phyloP scores from a whole-genome alignment of 305 asterid genomes.

The Fraxinus angustifolia region DNA sequence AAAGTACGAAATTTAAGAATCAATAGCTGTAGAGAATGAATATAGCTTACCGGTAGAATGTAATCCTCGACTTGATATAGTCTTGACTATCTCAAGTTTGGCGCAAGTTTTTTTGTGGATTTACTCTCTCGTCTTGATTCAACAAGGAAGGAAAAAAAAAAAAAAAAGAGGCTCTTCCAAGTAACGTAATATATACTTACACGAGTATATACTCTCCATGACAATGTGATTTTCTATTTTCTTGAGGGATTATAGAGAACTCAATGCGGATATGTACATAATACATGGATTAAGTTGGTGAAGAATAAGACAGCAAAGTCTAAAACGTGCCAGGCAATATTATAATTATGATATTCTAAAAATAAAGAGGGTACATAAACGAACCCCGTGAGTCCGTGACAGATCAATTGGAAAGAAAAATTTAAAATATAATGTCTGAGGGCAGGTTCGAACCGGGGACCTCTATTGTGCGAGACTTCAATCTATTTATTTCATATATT shows the following conservation, averaged over 20 bases:
- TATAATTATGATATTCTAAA: background rate
- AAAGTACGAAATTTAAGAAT: background rate
- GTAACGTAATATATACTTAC: too few relatives aligned
- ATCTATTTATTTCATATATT: too few relatives aligned
- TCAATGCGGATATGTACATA: background rate
- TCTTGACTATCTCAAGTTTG: background rate
- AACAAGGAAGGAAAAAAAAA: background rate
- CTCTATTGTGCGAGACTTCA: constrained; percentile 99
- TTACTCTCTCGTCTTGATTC: background rate
- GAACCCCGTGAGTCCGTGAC: background rate
- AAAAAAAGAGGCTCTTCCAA: too few relatives aligned
- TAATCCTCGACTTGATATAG: too few relatives aligned
- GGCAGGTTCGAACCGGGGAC: constrained; percentile 99
- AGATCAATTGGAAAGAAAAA: background rate
- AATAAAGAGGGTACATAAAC: background rate
- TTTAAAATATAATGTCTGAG: constrained; percentile 52
- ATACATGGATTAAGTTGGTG: background rate
- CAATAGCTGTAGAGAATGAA: background rate
- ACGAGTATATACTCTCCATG: background rate
- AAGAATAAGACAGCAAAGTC: too few relatives aligned
- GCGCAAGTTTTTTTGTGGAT: background rate
- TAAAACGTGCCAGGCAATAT: background rate
- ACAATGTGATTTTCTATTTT: background rate
- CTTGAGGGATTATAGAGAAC: background rate
- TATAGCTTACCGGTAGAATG: background rate